phyloP scores from a whole-genome alignment of 1,284 basidiomycete genomes.

The Xerocomus minutiporus region DNA sequence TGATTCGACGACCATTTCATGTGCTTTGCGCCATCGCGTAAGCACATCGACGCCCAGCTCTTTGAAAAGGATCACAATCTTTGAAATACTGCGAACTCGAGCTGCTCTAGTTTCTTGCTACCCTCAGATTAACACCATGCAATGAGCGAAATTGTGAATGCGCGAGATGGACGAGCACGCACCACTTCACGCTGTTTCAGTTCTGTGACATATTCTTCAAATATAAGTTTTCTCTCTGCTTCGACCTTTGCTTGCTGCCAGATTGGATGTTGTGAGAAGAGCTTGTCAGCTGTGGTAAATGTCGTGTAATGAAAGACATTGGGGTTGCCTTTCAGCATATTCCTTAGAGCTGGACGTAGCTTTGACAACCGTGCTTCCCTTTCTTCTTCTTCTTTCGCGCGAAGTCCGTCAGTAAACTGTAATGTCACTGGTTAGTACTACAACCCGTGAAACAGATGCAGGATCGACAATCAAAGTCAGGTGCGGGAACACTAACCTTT shows the following conservation, averaged over 20 bases:
- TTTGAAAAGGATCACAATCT: constrained; percentile 77
- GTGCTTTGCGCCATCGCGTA: constrained; percentile 84
- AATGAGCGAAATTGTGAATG: constrained; percentile 8
- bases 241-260: constrained; percentile 84
- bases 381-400: constrained; percentile 72
- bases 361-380: constrained; percentile 76
- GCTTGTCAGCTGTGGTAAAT: constrained; percentile 78
- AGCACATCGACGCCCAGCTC: constrained; percentile 81
- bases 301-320: constrained; percentile 87
- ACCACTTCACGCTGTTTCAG: constrained; percentile 84
- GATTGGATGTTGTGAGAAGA: constrained; percentile 79
- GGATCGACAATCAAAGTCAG: not conserved
- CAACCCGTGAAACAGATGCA: not conserved
- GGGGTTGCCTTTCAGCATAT: constrained; percentile 79
- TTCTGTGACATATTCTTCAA: constrained; percentile 85
- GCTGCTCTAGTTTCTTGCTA: constrained; percentile 75
- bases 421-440: constrained; percentile 9
- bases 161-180: constrained; percentile 28
- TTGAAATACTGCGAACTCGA: constrained; percentile 70
- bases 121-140: constrained; percentile 6
- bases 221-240: constrained; percentile 78
- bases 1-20: constrained; percentile 69
- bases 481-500: constrained; percentile 52
- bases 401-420: constrained; percentile 68
- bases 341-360: constrained; percentile 76